Percentiles rank a stretch among this genome's conserved stretches.
Evolutionary conservation across 139 green algal genomes (phyloP).

Genomic region (Choricystis sp.): DNA sequence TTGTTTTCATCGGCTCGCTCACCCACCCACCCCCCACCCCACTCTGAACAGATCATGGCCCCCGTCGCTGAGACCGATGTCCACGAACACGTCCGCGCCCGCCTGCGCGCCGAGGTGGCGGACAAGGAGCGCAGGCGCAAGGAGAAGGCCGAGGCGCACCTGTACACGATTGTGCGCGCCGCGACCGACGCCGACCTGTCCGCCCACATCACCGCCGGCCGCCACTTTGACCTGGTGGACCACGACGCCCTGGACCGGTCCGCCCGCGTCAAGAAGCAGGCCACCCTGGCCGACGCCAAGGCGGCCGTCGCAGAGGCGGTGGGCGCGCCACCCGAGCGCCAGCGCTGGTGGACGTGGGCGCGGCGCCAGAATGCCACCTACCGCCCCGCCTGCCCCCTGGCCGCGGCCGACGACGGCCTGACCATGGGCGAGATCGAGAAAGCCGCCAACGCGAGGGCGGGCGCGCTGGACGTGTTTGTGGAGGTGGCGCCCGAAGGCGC

Average conservation of each 20-base stretch:
- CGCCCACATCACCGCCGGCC: constrained; percentile 44
- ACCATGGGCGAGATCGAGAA: constrained; percentile 9
- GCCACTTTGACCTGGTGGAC: constrained; percentile 86
- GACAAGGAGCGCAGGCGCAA: constrained; percentile 42
- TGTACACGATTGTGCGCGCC: constrained; percentile 59
- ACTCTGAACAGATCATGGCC: constrained; percentile 71
- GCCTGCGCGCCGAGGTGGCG: constrained; percentile 48
- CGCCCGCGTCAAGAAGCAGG: constrained; percentile 20
- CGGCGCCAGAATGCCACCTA: constrained; percentile 64
- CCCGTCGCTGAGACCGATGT: constrained; percentile 62
- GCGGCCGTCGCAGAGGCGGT: constrained; percentile 37
- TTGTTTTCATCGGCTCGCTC: too few species aligned
- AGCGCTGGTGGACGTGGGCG: constrained; percentile 83
- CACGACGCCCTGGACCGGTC: constrained; percentile 43
- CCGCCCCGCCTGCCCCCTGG: constrained; percentile 37
- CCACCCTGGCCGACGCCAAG: constrained; percentile 72
- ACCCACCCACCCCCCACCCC: too few species aligned
- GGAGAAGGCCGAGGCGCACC: constrained; percentile 78
- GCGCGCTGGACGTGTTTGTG: constrained; percentile 5
- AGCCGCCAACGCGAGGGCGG: constrained; percentile 6
- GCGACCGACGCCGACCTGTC: constrained; percentile 40
- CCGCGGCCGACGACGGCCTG: constrained; percentile 21
- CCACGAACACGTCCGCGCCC: constrained; percentile 46
- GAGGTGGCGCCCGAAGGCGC: not conserved
- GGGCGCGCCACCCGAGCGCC: constrained; percentile 45